Percentiles rank a stretch among this genome's conserved stretches.
phyloP scores from a whole-genome alignment of 1,139 yeast species.

The Pneumocystis jirovecii region DNA sequence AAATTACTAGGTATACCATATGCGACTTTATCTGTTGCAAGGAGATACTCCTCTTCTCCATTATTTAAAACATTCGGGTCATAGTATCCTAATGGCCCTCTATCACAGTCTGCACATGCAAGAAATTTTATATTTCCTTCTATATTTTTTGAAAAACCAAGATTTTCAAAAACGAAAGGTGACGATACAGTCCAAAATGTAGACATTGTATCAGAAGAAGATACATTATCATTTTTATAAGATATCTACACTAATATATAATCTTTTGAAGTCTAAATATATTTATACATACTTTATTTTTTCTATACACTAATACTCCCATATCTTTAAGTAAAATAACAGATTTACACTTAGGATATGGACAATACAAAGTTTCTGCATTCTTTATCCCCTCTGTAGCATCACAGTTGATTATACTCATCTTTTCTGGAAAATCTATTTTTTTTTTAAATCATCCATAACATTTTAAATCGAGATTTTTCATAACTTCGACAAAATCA shows the following conservation, averaged over 20 bases:
- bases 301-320: neutral
- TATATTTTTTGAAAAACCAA: conserved; percentile 14
- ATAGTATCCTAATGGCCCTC: conserved; percentile 16
- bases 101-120: conserved; percentile 17
- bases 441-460: neutral
- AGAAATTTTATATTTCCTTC: conserved; percentile 14
- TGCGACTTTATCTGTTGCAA: neutral
- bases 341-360: neutral
- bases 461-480: neutral
- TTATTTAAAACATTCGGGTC: conserved; percentile 5
- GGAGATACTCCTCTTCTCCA: neutral
- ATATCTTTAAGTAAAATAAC: neutral
- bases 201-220: neutral
- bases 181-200: neutral
- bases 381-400: neutral
- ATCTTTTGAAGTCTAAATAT: neutral
- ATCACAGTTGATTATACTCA: neutral
- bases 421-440: neutral
- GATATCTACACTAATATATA: neutral
- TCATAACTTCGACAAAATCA: neutral
- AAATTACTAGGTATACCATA: neutral
- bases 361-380: neutral
- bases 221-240: neutral
- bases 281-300: neutral
- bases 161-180: conserved; percentile 16